Base-by-base conservation (phyloP, 1,284 basidiomycete genomes). In the Marasmius fiardii region DNA sequence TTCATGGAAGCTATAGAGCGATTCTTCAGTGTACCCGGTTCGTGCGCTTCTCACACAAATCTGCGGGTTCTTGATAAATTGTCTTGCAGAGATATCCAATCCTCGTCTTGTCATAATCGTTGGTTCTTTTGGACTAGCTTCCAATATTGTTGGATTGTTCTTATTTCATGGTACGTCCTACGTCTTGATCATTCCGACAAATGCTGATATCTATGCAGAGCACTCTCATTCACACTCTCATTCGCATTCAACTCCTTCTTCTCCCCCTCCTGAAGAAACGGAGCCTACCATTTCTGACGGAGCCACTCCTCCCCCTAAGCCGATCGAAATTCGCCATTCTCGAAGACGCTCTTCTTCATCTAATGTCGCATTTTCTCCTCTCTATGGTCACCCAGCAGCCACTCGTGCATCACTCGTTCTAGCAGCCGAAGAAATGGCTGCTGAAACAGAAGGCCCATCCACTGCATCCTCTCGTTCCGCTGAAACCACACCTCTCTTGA, bases 121-220 rank as follows among this genome's bases (percentile, higher is more conserved):
- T 28, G 97, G 97, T n/a, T 87, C 83, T n/a, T 75, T 95, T 5
- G 97, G 97, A 35, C 76, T 99, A 4, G 82, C 88, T 0, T 96
- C 93, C 35, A 99, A 99, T 68, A 81, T 99, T 37, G 81, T 98
- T 51, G 97, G 97, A n/a, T 74, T 99, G 26, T 90, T 96, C 75
- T 77, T 99, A 56, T 99, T 99, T 82, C 95, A 97, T 68, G 96
- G 93, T 92, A 63, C 61, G 82, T 51, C 14, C 23, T 52, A 52
- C 41, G 43, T 37, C 21, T 39, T 35, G 10, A 58, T 43, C 54
- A 24, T 52, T 37, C 11, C 55, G 28, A 49, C 41, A 4, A 55
- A 45, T 49, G 28, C 41, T 55, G 14, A 57, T 47, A n/a, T n/a
- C n/a, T 49, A 44, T 34, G 24, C 51, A 33, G 54, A 43, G 59